Base-by-base conservation (phyloP, 2,329 filamentous ascomycete species). In the Hypoxylon sp. region DNA sequence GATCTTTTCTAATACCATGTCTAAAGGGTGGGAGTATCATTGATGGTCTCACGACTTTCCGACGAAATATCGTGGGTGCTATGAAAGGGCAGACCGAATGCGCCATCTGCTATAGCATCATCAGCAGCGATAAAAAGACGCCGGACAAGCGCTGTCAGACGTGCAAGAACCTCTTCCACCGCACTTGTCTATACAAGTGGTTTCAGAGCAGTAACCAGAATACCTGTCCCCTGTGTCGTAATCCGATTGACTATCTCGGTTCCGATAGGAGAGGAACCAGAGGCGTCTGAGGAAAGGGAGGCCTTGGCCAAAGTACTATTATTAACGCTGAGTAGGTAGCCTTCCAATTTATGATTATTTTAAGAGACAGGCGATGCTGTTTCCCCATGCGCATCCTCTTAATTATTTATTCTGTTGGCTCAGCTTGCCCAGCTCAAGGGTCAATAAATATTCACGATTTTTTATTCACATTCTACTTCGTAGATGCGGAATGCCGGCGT, bases 61-160 rank as follows among this genome's bases (percentile, higher is more conserved):
- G 92, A 70, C 89, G 91, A 70, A 98, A 98, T 79, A 91, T 99
- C 11, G 88, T 91, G 13, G 93, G 94, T 1, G 93, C 93, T 3
- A 86, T 99, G 72, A 96, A 97, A 82, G 96, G 94, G 37, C 94
- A 98, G 81, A 92, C 88, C 19, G 96, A 99, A 80, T 99, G 96
- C 78, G 94, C 96, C 9, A 98, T 98, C 78, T 98, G 95, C 84
- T 98, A 98, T 83, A 94, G 91, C 66, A 94, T 99, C 77, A 93
- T 99, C 70, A 93, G 93, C 17, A 89, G 88, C 6, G 94, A 98
- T 79, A 93, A 93, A 84, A 92, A 92, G 80, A 89, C 97, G 79
- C 96, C 96, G 0, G 95, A 96, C 79, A 98, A 98, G 85, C 86
- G 89, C 60, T 99, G 96, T 80, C 85, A 87, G 51, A 98, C 95